phyloP scores from a whole-genome alignment of 805 yeast species.

The Candida ortonii region DNA sequence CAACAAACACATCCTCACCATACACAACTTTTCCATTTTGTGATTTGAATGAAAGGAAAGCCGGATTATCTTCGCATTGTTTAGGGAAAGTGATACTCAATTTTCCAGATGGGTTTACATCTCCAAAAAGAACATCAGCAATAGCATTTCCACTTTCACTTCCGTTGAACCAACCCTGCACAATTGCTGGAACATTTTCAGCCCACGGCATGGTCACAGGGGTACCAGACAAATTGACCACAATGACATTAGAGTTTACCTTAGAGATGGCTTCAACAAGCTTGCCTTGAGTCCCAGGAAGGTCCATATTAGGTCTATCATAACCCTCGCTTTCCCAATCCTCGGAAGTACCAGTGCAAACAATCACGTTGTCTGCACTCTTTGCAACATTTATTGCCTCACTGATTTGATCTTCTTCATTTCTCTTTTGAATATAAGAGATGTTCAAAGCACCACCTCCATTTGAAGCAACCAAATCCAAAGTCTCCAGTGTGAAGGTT shows the following conservation, averaged over 20 bases:
- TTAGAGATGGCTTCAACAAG: constrained; percentile 43
- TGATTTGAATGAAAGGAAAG: constrained; percentile 49
- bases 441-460: constrained; percentile 35
- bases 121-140: constrained; percentile 61
- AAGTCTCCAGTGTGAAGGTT: constrained; percentile 29
- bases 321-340: constrained; percentile 63
- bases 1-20: constrained; percentile 66
- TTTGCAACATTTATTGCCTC: constrained; percentile 50
- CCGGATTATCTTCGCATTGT: constrained; percentile 51
- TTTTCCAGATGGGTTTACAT: constrained; percentile 59
- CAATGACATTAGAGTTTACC: constrained; percentile 49
- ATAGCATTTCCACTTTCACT: constrained; percentile 55
- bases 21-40: constrained; percentile 53
- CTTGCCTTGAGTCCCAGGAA: constrained; percentile 48
- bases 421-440: constrained; percentile 23
- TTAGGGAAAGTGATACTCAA: constrained; percentile 55
- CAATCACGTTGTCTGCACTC: constrained; percentile 49
- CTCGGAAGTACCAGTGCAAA: constrained; percentile 48
- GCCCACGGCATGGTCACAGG: constrained; percentile 61
- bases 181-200: constrained; percentile 38
- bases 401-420: constrained; percentile 32
- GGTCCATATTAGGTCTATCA: constrained; percentile 49
- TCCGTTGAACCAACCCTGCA: constrained; percentile 60
- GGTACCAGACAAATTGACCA: constrained; percentile 59
- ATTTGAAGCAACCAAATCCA: constrained; percentile 17